These are phyloP conservation scores for Backusella westeae DNA, from an alignment of 192 early-diverging fungal species.

Conservation along the genomic window DNA sequence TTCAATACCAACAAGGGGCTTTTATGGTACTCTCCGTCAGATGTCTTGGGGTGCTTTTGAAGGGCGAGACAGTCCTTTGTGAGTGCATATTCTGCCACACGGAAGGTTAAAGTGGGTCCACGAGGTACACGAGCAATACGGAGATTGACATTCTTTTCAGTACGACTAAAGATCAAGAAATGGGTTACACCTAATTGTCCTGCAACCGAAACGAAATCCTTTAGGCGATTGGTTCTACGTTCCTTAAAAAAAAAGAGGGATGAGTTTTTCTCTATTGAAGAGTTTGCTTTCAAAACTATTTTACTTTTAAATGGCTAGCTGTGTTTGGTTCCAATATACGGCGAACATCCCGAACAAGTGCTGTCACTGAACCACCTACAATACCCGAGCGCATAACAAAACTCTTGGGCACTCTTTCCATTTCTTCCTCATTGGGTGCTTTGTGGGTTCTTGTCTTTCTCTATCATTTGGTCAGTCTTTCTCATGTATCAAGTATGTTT, in stretches of 20 bases:
- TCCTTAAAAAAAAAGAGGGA: constrained; percentile 44
- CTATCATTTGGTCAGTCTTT: constrained; percentile 7
- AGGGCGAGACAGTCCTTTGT: constrained; percentile 78
- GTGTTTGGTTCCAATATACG: constrained; percentile 95
- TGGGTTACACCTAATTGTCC: constrained; percentile 85
- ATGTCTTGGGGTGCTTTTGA: constrained; percentile 76
- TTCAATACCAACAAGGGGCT: constrained; percentile 84
- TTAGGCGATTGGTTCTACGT: constrained; percentile 86
- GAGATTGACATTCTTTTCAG: constrained; percentile 78
- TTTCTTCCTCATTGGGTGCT: constrained; percentile 43
- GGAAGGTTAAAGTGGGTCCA: constrained; percentile 91
- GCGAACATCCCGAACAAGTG: constrained; percentile 82
- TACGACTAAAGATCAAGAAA: constrained; percentile 84
- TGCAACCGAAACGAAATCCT: constrained; percentile 90
- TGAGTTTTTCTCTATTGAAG: too few species aligned
- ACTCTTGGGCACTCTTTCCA: constrained; percentile 67
- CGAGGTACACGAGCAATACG: constrained; percentile 84
- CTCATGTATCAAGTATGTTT: neutral
- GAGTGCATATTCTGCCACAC: constrained; percentile 77
- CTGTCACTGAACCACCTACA: constrained; percentile 73
- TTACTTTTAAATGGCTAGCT: constrained; percentile 78
- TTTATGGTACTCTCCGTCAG: constrained; percentile 72
- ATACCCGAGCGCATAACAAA: constrained; percentile 92
- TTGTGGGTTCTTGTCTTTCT: constrained; percentile 41
- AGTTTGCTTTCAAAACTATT: constrained; percentile 2